These are phyloP conservation scores for Mycena floridula DNA, from an alignment of 768 basidiomycete genomes.

Conservation along the genomic window DNA sequence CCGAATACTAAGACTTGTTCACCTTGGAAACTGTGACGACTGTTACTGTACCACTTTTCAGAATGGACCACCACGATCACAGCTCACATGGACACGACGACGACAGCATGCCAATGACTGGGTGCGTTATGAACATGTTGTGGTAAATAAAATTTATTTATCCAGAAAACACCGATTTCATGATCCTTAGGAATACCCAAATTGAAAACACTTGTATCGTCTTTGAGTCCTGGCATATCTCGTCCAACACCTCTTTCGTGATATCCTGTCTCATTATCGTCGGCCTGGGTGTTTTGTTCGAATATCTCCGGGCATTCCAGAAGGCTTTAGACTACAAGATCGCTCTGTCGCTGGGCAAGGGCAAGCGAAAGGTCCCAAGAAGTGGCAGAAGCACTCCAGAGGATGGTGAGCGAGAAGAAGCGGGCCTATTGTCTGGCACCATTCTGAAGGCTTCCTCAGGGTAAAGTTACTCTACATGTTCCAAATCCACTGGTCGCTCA, in stretches of 20 bases:
- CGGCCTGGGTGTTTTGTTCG: constrained; percentile 66
- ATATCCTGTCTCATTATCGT: constrained; percentile 63
- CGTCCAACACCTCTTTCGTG: constrained; percentile 46
- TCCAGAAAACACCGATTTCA: background rate
- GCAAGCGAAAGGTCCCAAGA: constrained; percentile 29
- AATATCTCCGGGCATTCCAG: constrained; percentile 68
- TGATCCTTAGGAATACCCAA: constrained; percentile 57
- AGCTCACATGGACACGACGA: background rate
- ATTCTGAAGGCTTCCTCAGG: constrained; percentile 30
- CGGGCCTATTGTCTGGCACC: constrained; percentile 46
- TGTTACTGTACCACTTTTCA: background rate
- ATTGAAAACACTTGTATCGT: constrained; percentile 78
- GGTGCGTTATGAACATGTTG: background rate
- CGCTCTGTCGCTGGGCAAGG: constrained; percentile 43
- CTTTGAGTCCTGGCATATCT: constrained; percentile 75
- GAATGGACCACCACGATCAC: background rate
- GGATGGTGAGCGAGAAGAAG: constrained; percentile 40
- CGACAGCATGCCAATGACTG: background rate
- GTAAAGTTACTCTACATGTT: constrained; percentile 29
- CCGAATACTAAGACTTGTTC: too few species aligned
- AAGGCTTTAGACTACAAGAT: constrained; percentile 53
- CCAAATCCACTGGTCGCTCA: background rate
- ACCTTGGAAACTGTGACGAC: background rate
- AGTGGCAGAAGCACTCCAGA: constrained; percentile 35
- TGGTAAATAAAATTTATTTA: background rate